A percentile compares a stretch with the other conserved stretches of the same genome.
Conservation (phyloP, 805 yeast species). For the Crinitomyces ghanaensis region DNA sequence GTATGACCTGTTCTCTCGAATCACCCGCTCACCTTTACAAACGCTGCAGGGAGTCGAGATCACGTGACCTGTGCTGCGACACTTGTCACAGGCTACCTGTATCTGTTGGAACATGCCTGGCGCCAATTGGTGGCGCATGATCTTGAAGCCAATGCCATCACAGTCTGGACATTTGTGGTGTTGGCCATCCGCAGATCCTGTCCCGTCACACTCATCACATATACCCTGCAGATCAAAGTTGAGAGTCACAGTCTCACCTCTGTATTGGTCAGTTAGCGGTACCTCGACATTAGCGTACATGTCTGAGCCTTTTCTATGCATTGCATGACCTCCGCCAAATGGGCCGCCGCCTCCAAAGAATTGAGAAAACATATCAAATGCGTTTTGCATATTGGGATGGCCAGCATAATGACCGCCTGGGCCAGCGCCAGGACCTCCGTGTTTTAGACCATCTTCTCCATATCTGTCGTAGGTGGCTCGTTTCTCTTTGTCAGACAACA, state of each 20-base stretch:
- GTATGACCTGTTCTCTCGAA: conserved; percentile 43
- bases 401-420: too few relatives aligned
- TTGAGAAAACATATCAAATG: conserved; percentile 53
- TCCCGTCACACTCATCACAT: conserved; percentile 71
- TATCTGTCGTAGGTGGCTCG: conserved; percentile 78
- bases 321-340: conserved; percentile 3
- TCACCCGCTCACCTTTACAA: conserved; percentile 65
- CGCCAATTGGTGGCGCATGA: conserved; percentile 63
- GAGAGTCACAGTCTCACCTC: conserved; percentile 55
- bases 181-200: conserved; percentile 75
- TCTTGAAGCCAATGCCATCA: conserved; percentile 59
- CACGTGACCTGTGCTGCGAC: conserved; percentile 66
- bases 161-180: conserved; percentile 56
- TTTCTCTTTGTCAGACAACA: conserved; percentile 74
- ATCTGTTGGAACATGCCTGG: conserved; percentile 86
- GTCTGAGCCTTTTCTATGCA: conserved; percentile 45
- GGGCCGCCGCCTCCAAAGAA: conserved; percentile 44
- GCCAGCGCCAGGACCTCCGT: conserved; percentile 22
- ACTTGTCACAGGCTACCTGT: conserved; percentile 66
- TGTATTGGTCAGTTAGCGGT: conserved; percentile 53
- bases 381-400: conserved; percentile 32
- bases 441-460: conserved; percentile 64
- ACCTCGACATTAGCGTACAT: conserved; percentile 45
- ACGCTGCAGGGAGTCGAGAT: conserved; percentile 52
- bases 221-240: conserved; percentile 56